Evolutionary conservation across 768 basidiomycete species (phyloP).

Genomic region (Psilocybe subaeruginosa): DNA sequence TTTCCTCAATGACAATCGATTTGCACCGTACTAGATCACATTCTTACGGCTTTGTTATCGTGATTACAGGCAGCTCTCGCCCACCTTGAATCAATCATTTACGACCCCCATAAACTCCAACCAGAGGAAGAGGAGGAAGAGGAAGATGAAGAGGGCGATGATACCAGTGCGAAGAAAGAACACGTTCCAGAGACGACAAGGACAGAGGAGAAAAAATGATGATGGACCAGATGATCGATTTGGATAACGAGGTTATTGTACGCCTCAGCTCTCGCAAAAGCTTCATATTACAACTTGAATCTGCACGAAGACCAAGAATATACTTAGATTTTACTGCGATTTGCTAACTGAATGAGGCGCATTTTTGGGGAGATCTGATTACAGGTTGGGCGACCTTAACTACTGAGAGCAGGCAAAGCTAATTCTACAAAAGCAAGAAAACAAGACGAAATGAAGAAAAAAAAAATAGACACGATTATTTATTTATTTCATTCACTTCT

Average conservation of each 20-base stretch:
- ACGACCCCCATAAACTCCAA: slow-evolving; percentile 44
- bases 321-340: too few species aligned
- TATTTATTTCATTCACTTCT: background rate
- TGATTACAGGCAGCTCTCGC: slow-evolving; percentile 72
- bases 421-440: background rate
- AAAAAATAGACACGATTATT: background rate
- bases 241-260: too few species aligned
- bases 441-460: background rate
- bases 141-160: background rate
- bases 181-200: too few species aligned
- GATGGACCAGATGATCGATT: too few species aligned
- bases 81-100: slow-evolving; percentile 82
- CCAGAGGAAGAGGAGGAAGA: slow-evolving; percentile 17
- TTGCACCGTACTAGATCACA: slow-evolving; percentile 79
- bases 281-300: too few species aligned
- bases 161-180: too few species aligned
- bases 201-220: too few species aligned
- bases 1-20: slow-evolving; percentile 79
- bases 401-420: background rate
- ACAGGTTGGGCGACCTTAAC: too few species aligned
- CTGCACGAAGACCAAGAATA: too few species aligned
- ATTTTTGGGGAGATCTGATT: too few species aligned
- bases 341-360: too few species aligned
- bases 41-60: slow-evolving; percentile 23
- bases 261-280: too few species aligned